Evolutionary conservation across 352 stramenopile genomes (phyloP).

Genomic region (Pythium brassicae): DNA sequence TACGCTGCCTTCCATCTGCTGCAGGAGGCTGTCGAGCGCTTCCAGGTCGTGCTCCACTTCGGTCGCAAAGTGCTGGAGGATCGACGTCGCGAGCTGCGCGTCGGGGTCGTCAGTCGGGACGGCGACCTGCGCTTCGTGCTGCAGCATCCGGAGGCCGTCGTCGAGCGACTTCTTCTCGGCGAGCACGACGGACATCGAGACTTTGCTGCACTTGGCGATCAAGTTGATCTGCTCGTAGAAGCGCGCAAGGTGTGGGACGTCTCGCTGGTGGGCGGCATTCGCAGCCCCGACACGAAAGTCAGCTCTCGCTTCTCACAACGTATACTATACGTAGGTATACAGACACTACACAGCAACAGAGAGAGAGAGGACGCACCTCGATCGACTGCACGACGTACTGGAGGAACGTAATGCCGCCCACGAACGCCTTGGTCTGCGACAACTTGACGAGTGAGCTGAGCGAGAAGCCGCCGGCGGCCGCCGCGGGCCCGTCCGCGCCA

Average conservation of each 20-base stretch:
- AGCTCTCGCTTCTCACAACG: too few relatives aligned
- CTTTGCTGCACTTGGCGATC: slow-evolving; percentile 68
- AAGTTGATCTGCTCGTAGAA: slow-evolving; percentile 81
- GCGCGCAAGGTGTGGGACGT: slow-evolving; percentile 62
- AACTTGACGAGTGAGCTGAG: slow-evolving; percentile 79
- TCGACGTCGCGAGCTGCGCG: slow-evolving; percentile 36
- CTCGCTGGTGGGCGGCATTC: slow-evolving; percentile 16
- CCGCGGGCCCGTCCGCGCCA: slow-evolving; percentile 39
- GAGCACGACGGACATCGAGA: slow-evolving; percentile 56
- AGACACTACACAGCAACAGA: background rate
- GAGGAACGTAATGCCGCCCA: slow-evolving; percentile 75
- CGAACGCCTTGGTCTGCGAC: slow-evolving; percentile 85
- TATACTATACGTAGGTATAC: too few relatives aligned
- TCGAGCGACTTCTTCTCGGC: slow-evolving; percentile 74
- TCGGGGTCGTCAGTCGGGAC: slow-evolving; percentile 23
- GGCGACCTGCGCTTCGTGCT: slow-evolving; percentile 41
- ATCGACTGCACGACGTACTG: slow-evolving; percentile 87
- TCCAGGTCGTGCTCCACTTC: slow-evolving; percentile 60
- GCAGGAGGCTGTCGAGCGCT: slow-evolving; percentile 38
- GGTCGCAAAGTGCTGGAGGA: slow-evolving; percentile 52
- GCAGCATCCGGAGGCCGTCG: slow-evolving; percentile 46
- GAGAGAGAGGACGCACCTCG: slow-evolving; percentile 25
- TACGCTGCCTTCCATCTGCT: slow-evolving; percentile 52
- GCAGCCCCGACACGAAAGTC: background rate
- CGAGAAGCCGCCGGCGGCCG: slow-evolving; percentile 59